phyloP scores from a whole-genome alignment of 345 rosid species.

The Boechera retrofracta region DNA sequence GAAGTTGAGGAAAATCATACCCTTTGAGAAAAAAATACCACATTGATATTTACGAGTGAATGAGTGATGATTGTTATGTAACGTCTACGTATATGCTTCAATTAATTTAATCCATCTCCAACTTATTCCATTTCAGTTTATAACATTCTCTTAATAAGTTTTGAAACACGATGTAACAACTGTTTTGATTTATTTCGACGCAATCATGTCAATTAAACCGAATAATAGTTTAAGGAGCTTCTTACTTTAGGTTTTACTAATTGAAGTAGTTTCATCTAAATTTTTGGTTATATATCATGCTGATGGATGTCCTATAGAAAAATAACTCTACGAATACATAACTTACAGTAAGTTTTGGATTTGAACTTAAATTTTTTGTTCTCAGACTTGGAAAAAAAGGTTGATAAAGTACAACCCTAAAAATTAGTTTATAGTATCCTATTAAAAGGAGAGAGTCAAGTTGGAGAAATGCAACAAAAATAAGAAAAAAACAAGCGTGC shows the following conservation, averaged over 20 bases:
- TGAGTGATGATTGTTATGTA: constrained; percentile 30
- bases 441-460: background rate
- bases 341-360: background rate
- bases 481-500: background rate
- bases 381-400: background rate
- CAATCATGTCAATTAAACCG: background rate
- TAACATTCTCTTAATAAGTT: constrained; percentile 8
- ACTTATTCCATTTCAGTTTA: background rate
- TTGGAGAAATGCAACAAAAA: constrained; percentile 2
- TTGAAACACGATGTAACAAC: background rate
- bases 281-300: background rate
- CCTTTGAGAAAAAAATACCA: background rate
- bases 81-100: constrained; percentile 17
- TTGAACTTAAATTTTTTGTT: background rate
- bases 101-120: constrained; percentile 8
- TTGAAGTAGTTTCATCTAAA: background rate
- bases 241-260: background rate
- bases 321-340: background rate
- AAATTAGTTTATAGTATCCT: background rate
- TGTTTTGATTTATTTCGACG: constrained; percentile 20
- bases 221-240: background rate
- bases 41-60: constrained; percentile 17
- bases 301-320: background rate
- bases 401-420: background rate
- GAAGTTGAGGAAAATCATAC: constrained; percentile 24